A percentile compares a stretch with the other conserved stretches of the same genome.
Conservation (phyloP, 2,329 filamentous ascomycete species). For the Neophaeococcomyces mojaviensis region DNA sequence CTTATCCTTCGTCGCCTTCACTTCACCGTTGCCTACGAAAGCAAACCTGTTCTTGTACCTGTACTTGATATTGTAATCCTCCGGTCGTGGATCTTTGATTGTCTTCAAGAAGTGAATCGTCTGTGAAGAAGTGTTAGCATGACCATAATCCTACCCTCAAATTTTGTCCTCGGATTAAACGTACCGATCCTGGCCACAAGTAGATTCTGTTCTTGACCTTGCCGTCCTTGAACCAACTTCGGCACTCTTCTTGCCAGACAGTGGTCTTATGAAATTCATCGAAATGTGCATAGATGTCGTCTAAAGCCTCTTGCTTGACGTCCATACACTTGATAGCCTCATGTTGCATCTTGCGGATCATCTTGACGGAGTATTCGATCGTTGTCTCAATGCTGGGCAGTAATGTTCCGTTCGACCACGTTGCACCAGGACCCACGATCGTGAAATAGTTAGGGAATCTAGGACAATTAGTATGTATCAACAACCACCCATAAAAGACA, state of each 20-base stretch:
- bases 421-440: slow-evolving; percentile 27
- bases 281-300: slow-evolving; percentile 24
- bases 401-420: slow-evolving; percentile 29
- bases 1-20: slow-evolving; percentile 25
- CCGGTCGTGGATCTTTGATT: slow-evolving; percentile 30
- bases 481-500: slow-evolving; percentile 20
- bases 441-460: slow-evolving; percentile 24
- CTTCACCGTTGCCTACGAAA: slow-evolving; percentile 37
- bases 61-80: slow-evolving; percentile 29
- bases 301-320: slow-evolving; percentile 14
- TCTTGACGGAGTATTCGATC: slow-evolving; percentile 30
- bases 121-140: too few relatives aligned
- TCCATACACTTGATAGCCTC: slow-evolving; percentile 29
- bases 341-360: slow-evolving; percentile 30
- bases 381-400: slow-evolving; percentile 28
- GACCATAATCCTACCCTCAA: too few relatives aligned
- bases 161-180: background rate
- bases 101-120: slow-evolving; percentile 8
- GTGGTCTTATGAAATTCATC: slow-evolving; percentile 31
- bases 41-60: slow-evolving; percentile 33
- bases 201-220: slow-evolving; percentile 27
- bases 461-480: slow-evolving; percentile 17
- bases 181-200: slow-evolving; percentile 28
- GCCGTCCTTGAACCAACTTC: slow-evolving; percentile 34
- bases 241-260: slow-evolving; percentile 30